Percentiles rank a stretch among this genome's conserved stretches.
Conservation (phyloP, 352 stramenopile genomes). For the Phytopythium mirpurense region DNA sequence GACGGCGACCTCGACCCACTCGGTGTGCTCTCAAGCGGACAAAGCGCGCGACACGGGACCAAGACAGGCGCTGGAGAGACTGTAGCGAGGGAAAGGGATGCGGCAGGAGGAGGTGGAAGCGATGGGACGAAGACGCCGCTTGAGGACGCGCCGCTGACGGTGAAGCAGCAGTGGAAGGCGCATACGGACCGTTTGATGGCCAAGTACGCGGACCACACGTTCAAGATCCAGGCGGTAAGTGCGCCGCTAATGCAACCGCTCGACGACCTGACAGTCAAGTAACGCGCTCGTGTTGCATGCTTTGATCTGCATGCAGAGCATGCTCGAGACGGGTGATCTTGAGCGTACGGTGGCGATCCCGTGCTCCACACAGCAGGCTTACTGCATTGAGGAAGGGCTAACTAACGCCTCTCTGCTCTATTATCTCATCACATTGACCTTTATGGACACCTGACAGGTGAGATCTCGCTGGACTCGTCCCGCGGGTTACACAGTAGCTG, state of each 20-base stretch:
- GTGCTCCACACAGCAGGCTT: neutral
- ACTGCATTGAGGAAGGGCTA: neutral
- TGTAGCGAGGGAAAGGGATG: neutral
- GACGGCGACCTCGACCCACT: slow-evolving; percentile 69
- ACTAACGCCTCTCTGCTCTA: neutral
- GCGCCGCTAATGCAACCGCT: too few species aligned
- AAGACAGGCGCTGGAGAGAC: neutral
- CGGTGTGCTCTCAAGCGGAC: slow-evolving; percentile 29
- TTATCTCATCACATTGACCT: neutral
- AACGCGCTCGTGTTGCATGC: neutral
- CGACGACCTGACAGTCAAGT: too few species aligned
- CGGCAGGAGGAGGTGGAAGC: neutral
- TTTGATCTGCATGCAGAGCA: slow-evolving; percentile 21
- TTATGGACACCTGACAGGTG: neutral
- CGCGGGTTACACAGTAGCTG: slow-evolving; percentile 1
- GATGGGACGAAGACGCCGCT: neutral
- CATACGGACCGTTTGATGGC: slow-evolving; percentile 65
- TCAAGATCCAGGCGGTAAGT: slow-evolving; percentile 70
- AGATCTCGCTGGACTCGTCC: neutral
- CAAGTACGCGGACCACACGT: slow-evolving; percentile 58
- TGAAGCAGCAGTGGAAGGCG: slow-evolving; percentile 58
- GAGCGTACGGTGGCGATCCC: slow-evolving; percentile 28
- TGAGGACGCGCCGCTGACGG: slow-evolving; percentile 16
- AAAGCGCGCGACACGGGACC: neutral
- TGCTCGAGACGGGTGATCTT: slow-evolving; percentile 70